Evolutionary conservation across 2,329 filamentous ascomycete species (phyloP).

Genomic region (Penicillium sp.): DNA sequence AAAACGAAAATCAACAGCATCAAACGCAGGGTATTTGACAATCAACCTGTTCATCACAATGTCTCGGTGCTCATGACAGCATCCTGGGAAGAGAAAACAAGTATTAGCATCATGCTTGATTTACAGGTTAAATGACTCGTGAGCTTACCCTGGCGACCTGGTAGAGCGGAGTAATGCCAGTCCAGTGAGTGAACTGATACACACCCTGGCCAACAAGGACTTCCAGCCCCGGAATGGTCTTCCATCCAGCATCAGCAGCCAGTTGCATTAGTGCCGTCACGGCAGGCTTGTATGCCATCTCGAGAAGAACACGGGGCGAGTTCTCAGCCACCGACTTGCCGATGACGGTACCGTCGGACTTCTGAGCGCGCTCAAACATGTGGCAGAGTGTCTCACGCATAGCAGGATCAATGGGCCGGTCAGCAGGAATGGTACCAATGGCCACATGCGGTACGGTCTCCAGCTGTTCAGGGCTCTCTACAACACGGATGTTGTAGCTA

Average conservation of each 20-base stretch:
- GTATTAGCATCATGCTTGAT: background rate
- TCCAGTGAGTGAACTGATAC: conserved; percentile 48
- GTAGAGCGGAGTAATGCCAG: conserved; percentile 41
- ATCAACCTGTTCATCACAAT: conserved; percentile 2
- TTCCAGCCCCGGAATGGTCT: conserved; percentile 77
- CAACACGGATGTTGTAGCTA: conserved; percentile 63
- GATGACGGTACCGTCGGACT: conserved; percentile 41
- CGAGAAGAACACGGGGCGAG: conserved; percentile 61
- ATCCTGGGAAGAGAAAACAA: conserved; percentile 10
- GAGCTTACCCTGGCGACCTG: conserved; percentile 56
- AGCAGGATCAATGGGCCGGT: conserved; percentile 68
- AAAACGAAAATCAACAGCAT: too few species aligned
- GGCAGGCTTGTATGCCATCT: conserved; percentile 93
- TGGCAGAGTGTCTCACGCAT: conserved; percentile 60
- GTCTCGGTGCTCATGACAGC: conserved; percentile 24
- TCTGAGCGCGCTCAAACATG: conserved; percentile 45
- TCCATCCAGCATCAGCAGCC: conserved; percentile 72
- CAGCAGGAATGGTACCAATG: conserved; percentile 85
- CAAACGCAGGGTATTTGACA: too few species aligned
- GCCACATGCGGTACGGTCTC: conserved; percentile 60
- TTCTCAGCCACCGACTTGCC: conserved; percentile 29
- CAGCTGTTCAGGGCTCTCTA: conserved; percentile 52
- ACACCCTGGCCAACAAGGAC: conserved; percentile 79
- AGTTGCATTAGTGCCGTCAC: conserved; percentile 80
- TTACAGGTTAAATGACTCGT: background rate